phyloP scores from a whole-genome alignment of 2,329 filamentous ascomycete genomes.

The Paracoccidioides lutzii region DNA sequence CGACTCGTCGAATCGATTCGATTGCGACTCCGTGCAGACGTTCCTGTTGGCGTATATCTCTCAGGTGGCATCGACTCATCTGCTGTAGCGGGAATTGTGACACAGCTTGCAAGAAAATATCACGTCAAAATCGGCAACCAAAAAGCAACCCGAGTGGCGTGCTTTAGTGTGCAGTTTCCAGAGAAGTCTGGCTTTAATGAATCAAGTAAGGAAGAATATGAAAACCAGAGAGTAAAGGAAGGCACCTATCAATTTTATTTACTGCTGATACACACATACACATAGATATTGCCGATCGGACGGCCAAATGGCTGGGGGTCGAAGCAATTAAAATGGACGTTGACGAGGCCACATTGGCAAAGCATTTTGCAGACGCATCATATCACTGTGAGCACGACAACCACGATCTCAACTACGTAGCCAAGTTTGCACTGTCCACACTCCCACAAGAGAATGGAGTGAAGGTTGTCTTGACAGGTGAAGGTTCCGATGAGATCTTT shows the following conservation, averaged over 20 bases:
- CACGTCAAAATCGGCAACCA: constrained; percentile 37
- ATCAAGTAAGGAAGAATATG: constrained; percentile 21
- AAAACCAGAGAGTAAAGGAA: background rate
- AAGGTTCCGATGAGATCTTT: constrained; percentile 44
- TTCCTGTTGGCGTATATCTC: constrained; percentile 45
- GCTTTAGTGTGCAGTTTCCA: constrained; percentile 43
- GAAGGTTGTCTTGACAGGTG: constrained; percentile 43
- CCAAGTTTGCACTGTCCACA: constrained; percentile 39
- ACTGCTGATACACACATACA: background rate
- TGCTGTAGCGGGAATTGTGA: constrained; percentile 43
- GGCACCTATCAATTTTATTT: background rate
- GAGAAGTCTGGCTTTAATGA: constrained; percentile 39
- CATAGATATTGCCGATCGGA: constrained; percentile 34
- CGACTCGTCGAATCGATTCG: constrained; percentile 40
- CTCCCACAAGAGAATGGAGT: constrained; percentile 34
- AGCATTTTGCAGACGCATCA: constrained; percentile 32
- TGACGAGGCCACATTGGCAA: constrained; percentile 32
- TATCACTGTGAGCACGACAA: constrained; percentile 35
- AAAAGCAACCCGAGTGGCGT: constrained; percentile 26
- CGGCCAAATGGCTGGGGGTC: constrained; percentile 37
- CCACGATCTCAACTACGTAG: constrained; percentile 42
- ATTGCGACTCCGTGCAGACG: constrained; percentile 44
- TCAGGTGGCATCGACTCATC: constrained; percentile 48
- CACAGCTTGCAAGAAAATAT: constrained; percentile 37
- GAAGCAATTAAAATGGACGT: constrained; percentile 33